Evolutionary conservation across 1,139 yeast species (phyloP).

Genomic region (Diutina neorugosa): DNA sequence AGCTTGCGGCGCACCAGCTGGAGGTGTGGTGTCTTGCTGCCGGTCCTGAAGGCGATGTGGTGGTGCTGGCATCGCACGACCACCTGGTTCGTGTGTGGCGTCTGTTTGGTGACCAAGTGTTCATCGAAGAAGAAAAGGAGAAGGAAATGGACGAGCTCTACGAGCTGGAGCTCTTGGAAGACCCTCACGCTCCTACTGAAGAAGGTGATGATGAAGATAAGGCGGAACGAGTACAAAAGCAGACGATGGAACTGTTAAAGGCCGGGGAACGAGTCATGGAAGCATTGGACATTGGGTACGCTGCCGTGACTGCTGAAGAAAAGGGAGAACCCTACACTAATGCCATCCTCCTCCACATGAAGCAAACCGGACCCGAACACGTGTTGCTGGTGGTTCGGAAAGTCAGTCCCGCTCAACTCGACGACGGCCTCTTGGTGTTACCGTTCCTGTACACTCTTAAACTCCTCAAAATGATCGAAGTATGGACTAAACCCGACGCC

Average conservation of each 20-base stretch:
- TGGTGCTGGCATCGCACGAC: conserved; percentile 88
- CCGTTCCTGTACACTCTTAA: conserved; percentile 78
- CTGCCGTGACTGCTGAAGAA: conserved; percentile 51
- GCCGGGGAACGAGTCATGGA: conserved; percentile 93
- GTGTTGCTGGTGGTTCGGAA: conserved; percentile 59
- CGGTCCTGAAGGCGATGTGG: conserved; percentile 57
- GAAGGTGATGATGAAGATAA: conserved; percentile 42
- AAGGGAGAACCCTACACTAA: conserved; percentile 34
- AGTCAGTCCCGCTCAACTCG: conserved; percentile 76
- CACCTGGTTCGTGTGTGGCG: conserved; percentile 87
- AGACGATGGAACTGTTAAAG: conserved; percentile 82
- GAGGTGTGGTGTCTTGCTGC: conserved; percentile 90
- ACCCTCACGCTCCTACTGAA: conserved; percentile 45
- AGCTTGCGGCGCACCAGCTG: conserved; percentile 75
- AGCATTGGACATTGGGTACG: conserved; percentile 74
- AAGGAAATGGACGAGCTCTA: conserved; percentile 88
- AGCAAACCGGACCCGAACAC: conserved; percentile 63
- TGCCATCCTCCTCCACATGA: conserved; percentile 59
- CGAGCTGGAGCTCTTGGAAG: conserved; percentile 61
- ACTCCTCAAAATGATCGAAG: conserved; percentile 58
- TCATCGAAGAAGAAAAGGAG: conserved; percentile 91
- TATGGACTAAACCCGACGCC: conserved; percentile 51
- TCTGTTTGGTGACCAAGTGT: conserved; percentile 87
- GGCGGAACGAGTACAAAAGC: conserved; percentile 60
- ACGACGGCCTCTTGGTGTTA: conserved; percentile 80